These are phyloP conservation scores for Pythium volutum DNA, from an alignment of 352 stramenopile species.

Conservation along the genomic window DNA sequence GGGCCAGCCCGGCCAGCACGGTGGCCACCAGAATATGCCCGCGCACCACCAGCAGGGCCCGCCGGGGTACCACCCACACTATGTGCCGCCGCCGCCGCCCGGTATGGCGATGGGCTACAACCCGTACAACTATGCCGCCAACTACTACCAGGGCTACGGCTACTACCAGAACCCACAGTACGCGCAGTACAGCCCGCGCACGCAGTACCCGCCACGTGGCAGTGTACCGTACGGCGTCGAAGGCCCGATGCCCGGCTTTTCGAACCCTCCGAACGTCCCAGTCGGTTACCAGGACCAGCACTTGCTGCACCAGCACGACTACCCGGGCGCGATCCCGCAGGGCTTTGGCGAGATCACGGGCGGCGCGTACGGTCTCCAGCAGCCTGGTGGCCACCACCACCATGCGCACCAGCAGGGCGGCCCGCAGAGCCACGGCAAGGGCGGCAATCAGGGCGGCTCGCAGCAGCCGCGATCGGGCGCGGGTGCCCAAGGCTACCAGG, in stretches of 20 bases:
- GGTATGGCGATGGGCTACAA: constrained; percentile 88
- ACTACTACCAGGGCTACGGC: constrained; percentile 84
- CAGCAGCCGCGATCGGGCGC: constrained; percentile 64
- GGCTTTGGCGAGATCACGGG: constrained; percentile 83
- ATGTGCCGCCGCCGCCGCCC: constrained; percentile 74
- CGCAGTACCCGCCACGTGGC: constrained; percentile 80
- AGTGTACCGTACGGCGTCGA: constrained; percentile 84
- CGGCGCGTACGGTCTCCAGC: constrained; percentile 62
- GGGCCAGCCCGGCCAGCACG: constrained; percentile 22
- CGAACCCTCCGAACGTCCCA: constrained; percentile 71
- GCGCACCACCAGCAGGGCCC: constrained; percentile 64
- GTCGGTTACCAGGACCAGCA: constrained; percentile 83
- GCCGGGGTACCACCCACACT: constrained; percentile 80
- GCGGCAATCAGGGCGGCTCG: constrained; percentile 32
- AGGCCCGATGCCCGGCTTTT: constrained; percentile 75
- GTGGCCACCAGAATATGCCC: constrained; percentile 40
- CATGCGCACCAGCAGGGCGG: constrained; percentile 42
- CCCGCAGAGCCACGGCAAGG: constrained; percentile 68
- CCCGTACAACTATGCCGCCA: constrained; percentile 85
- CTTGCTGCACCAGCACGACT: constrained; percentile 82
- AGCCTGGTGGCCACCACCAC: constrained; percentile 40
- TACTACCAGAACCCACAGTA: constrained; percentile 89
- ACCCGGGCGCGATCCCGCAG: constrained; percentile 65
- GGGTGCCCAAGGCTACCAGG: constrained; percentile 59
- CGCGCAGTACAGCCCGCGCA: constrained; percentile 82